These are phyloP conservation scores for Leccinum pallidistipes DNA, from an alignment of 1,284 basidiomycete species.

Conservation along the genomic window DNA sequence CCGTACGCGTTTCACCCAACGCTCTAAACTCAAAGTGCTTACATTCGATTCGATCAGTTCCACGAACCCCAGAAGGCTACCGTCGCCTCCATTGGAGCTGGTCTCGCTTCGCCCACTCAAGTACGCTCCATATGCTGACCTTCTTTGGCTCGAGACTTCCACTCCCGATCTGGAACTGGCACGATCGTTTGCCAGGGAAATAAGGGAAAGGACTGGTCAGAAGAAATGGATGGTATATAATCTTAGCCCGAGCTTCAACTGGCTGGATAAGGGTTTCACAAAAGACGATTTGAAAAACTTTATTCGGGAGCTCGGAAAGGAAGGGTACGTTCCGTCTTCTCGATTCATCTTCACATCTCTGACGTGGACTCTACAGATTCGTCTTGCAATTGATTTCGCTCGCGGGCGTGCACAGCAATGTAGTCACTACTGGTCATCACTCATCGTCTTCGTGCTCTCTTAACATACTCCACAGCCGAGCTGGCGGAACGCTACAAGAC, in stretches of 20 bases:
- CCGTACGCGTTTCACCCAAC: constrained; percentile 44
- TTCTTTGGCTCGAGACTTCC: constrained; percentile 92
- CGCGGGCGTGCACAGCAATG: constrained; percentile 86
- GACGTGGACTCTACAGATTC: constrained; percentile 48
- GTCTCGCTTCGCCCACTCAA: constrained; percentile 74
- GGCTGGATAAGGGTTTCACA: constrained; percentile 81
- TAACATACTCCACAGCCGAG: constrained; percentile 52
- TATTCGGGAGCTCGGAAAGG: constrained; percentile 89
- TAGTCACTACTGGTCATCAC: constrained; percentile 66
- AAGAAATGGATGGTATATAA: constrained; percentile 89
- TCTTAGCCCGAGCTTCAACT: constrained; percentile 92
- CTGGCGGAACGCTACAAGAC: constrained; percentile 75
- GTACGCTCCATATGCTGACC: constrained; percentile 82
- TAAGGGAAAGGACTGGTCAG: constrained; percentile 56
- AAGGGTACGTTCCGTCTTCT: constrained; percentile 55
- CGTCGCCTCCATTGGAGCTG: constrained; percentile 90
- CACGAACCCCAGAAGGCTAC: constrained; percentile 90
- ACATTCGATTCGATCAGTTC: constrained; percentile 47
- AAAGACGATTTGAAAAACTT: constrained; percentile 81
- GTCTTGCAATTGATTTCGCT: constrained; percentile 85
- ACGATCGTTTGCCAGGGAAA: constrained; percentile 73
- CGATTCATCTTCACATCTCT: constrained; percentile 4
- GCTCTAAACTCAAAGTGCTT: neutral
- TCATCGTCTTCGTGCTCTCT: neutral
- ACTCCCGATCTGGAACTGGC: constrained; percentile 82